A percentile compares a stretch with the other conserved stretches of the same genome.
phyloP scores from a whole-genome alignment of 495 filamentous ascomycete genomes.

The Halenospora varia region DNA sequence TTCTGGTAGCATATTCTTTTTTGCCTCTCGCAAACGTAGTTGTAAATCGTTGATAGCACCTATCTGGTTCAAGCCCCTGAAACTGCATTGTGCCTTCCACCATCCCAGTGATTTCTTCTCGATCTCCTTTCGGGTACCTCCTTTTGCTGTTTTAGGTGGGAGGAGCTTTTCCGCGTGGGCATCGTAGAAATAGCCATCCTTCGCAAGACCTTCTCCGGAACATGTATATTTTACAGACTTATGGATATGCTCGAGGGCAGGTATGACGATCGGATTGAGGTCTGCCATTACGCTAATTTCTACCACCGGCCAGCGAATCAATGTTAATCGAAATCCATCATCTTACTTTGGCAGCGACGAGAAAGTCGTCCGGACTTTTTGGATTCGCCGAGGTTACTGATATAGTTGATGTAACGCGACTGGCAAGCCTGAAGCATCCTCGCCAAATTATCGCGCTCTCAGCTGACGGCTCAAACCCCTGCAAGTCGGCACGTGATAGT shows the following conservation, averaged over 20 bases:
- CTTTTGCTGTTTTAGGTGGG: constrained; percentile 6
- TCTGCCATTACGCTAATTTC: background rate
- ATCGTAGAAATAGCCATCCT: constrained; percentile 7
- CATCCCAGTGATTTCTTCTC: constrained; percentile 3
- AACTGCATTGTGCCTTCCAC: constrained; percentile 17
- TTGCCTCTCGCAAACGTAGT: constrained; percentile 2
- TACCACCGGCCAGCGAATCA: too few relatives aligned
- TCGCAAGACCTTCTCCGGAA: background rate
- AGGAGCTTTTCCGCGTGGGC: background rate
- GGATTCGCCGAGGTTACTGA: too few relatives aligned
- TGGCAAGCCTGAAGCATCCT: background rate
- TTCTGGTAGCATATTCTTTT: constrained; percentile 9
- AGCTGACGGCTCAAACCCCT: background rate
- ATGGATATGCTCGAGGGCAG: background rate
- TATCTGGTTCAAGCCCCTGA: constrained; percentile 9
- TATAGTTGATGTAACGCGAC: background rate
- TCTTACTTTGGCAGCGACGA: too few relatives aligned
- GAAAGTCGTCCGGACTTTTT: too few relatives aligned
- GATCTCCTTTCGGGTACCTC: background rate
- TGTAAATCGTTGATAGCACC: constrained; percentile 9
- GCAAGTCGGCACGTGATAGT: constrained; percentile 8
- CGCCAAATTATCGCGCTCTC: background rate
- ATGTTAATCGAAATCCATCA: too few relatives aligned
- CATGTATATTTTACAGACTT: constrained; percentile 8
- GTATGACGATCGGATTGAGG: constrained; percentile 5